Evolutionary conservation across 2,329 filamentous ascomycete species (phyloP).

Genomic region (Ceratocystis ficicola): DNA sequence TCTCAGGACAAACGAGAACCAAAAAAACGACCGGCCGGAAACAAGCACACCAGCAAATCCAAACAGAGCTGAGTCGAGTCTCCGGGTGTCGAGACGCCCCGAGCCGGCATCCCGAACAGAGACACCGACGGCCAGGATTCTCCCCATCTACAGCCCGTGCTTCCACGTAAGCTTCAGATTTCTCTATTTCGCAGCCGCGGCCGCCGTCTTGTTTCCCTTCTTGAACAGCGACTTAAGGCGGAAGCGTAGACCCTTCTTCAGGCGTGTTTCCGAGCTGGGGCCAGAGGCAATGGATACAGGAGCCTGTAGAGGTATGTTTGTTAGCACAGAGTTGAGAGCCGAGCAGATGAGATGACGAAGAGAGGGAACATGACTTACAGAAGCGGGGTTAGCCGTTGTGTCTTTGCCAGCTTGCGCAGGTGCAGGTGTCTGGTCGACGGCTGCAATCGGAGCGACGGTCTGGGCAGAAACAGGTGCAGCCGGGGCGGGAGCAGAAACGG

Average conservation of each 20-base stretch:
- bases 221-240: slow-evolving; percentile 16
- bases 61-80: too few species aligned
- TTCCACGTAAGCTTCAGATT: neutral
- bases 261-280: neutral
- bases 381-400: neutral
- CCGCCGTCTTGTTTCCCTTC: slow-evolving; percentile 10
- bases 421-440: too few species aligned
- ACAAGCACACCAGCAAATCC: too few species aligned
- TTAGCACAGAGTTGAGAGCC: neutral
- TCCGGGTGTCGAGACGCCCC: too few species aligned
- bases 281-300: neutral
- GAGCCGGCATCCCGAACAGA: too few species aligned
- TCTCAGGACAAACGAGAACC: neutral
- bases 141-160: neutral
- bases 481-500: neutral
- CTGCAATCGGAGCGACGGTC: too few species aligned
- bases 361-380: neutral
- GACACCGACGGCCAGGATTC: neutral
- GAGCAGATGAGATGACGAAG: neutral
- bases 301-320: slow-evolving; percentile 2
- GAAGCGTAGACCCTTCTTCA: slow-evolving; percentile 7
- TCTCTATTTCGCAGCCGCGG: neutral
- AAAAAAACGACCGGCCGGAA: too few species aligned
- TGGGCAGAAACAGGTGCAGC: neutral
- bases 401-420: neutral